phyloP scores from a whole-genome alignment of 768 basidiomycete species.

The Boletus eberwhitei region DNA sequence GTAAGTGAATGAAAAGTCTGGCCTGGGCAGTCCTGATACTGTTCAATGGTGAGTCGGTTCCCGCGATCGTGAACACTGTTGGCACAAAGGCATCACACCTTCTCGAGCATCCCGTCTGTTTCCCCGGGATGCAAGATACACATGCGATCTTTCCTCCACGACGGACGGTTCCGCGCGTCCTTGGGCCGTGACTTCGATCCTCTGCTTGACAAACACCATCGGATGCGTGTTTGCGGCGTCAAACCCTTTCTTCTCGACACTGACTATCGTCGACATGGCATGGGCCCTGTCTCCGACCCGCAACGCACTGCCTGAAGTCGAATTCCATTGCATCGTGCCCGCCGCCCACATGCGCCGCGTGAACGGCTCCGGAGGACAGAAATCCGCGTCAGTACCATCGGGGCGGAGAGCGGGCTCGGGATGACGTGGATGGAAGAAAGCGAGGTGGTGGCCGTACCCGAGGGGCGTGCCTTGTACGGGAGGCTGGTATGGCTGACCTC shows the following conservation, averaged over 20 bases:
- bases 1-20: slow-evolving; percentile 64
- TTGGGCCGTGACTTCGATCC: slow-evolving; percentile 47
- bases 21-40: slow-evolving; percentile 52
- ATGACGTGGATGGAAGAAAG: slow-evolving; percentile 67
- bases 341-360: slow-evolving; percentile 81
- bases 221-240: slow-evolving; percentile 47
- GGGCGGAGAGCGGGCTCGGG: slow-evolving; percentile 53
- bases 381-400: slow-evolving; percentile 73
- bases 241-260: slow-evolving; percentile 63
- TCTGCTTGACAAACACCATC: slow-evolving; percentile 74
- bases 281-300: slow-evolving; percentile 50
- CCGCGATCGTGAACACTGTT: background rate
- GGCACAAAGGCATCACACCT: slow-evolving; percentile 34
- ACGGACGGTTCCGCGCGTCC: slow-evolving; percentile 46
- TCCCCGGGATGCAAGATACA: slow-evolving; percentile 46
- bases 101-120: slow-evolving; percentile 36
- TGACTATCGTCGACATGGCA: slow-evolving; percentile 46
- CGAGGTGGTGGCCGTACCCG: slow-evolving; percentile 65
- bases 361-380: slow-evolving; percentile 71
- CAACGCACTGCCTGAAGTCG: slow-evolving; percentile 37
- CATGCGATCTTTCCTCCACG: slow-evolving; percentile 65
- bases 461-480: slow-evolving; percentile 44
- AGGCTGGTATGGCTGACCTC: slow-evolving; percentile 35
- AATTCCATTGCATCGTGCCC: slow-evolving; percentile 63
- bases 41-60: background rate